Percentiles rank a stretch among this genome's conserved stretches.
Evolutionary conservation across 176 grass and related monocot species (phyloP).

Genomic region (Eremochloa ophiuroides): DNA sequence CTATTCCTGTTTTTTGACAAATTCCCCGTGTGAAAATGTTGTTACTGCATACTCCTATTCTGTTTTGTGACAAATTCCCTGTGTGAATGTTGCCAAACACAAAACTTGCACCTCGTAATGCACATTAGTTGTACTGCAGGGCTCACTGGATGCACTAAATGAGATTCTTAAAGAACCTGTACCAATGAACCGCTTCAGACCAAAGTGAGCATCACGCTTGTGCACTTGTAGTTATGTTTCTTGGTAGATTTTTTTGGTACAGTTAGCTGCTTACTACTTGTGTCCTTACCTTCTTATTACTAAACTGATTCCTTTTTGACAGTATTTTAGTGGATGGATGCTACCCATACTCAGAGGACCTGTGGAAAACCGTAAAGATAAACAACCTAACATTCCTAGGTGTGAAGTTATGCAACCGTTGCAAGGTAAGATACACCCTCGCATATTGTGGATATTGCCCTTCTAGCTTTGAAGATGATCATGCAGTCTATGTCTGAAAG

Average conservation of each 20-base stretch:
- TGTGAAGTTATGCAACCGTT: slow-evolving; percentile 75
- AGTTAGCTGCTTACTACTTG: not conserved
- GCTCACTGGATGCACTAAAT: slow-evolving; percentile 77
- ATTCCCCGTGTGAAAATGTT: not conserved
- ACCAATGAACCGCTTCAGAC: slow-evolving; percentile 77
- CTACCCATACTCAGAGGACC: slow-evolving; percentile 72
- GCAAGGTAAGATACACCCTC: slow-evolving; percentile 54
- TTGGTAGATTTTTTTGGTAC: not conserved
- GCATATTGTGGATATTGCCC: not conserved
- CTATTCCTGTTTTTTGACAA: not conserved
- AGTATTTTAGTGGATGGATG: slow-evolving; percentile 96
- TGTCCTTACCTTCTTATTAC: slow-evolving; percentile 4
- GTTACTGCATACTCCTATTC: not conserved
- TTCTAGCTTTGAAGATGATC: not conserved
- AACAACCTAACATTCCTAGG: slow-evolving; percentile 75
- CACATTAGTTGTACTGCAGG: slow-evolving; percentile 31
- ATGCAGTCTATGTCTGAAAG: not conserved
- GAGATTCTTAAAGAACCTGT: slow-evolving; percentile 74
- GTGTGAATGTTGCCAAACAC: not conserved
- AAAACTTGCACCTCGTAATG: slow-evolving; percentile 8
- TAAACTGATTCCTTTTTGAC: slow-evolving; percentile 9
- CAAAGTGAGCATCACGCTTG: slow-evolving; percentile 53
- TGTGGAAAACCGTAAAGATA: slow-evolving; percentile 87
- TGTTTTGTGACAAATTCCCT: not conserved
- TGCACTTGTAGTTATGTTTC: not conserved